Evolutionary conservation across 2,329 filamentous ascomycete species (phyloP).

Genomic region (Ploettnerulaceae sp.): DNA sequence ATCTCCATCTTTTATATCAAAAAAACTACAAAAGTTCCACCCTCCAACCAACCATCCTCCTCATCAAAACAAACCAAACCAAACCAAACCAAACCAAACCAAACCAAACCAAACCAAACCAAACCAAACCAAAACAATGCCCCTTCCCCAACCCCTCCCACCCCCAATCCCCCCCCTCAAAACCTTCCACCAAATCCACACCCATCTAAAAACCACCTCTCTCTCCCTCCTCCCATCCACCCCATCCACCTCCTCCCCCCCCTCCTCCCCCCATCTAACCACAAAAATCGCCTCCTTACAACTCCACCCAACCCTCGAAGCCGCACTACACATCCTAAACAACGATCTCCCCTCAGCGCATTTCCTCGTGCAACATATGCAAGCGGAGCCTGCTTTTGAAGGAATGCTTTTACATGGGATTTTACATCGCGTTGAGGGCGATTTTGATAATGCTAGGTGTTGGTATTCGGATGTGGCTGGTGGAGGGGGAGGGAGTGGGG

Average conservation of each 20-base stretch:
- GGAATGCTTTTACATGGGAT: constrained; percentile 49
- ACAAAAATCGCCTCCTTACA: constrained; percentile 31
- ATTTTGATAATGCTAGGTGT: constrained; percentile 43
- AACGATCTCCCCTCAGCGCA: constrained; percentile 45
- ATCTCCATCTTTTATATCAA: too few species aligned
- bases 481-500: constrained; percentile 29
- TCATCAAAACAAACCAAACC: too few species aligned
- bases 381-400: constrained; percentile 43
- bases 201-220: background rate
- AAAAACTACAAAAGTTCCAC: too few species aligned
- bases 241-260: constrained; percentile 26
- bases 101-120: too few species aligned
- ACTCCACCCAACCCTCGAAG: constrained; percentile 45
- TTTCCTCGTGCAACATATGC: constrained; percentile 49
- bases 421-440: constrained; percentile 47
- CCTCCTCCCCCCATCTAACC: constrained; percentile 21
- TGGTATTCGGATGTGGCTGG: constrained; percentile 46
- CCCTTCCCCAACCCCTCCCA: too few species aligned
- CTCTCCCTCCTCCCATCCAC: constrained; percentile 18
- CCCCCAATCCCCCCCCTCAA: too few species aligned
- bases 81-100: too few species aligned
- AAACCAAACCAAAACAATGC: too few species aligned
- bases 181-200: too few species aligned
- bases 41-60: too few species aligned
- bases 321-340: constrained; percentile 47